Conservation (phyloP, 352 stramenopile genomes). For the Pythium plurisporium region DNA sequence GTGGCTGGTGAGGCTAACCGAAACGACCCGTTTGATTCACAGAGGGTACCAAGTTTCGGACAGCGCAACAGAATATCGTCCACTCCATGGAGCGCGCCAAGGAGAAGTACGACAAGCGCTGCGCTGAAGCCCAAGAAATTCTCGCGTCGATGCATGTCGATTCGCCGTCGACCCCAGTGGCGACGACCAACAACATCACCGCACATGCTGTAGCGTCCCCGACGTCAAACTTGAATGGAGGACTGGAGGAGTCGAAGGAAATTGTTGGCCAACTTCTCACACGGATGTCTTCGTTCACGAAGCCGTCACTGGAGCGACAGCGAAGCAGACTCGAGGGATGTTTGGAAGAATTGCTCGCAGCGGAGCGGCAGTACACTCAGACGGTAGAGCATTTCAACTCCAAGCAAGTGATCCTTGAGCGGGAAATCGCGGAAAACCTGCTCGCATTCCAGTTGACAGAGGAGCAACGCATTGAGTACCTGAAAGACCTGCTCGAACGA, state of each 20-base stretch:
- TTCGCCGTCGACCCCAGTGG: neutral
- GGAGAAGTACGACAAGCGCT: constrained; percentile 77
- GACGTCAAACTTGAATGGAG: constrained; percentile 10
- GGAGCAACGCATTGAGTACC: constrained; percentile 76
- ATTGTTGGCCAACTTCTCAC: constrained; percentile 70
- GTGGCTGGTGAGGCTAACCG: neutral
- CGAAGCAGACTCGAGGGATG: constrained; percentile 50
- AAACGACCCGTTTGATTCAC: neutral
- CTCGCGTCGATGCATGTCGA: constrained; percentile 20
- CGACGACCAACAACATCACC: neutral
- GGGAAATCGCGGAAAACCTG: constrained; percentile 73
- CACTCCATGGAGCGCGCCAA: constrained; percentile 62
- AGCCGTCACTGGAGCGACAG: constrained; percentile 60
- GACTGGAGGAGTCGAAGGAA: constrained; percentile 54
- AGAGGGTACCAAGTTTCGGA: constrained; percentile 75
- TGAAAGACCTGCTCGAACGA: constrained; percentile 70
- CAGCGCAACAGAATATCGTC: constrained; percentile 53
- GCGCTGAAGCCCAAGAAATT: constrained; percentile 58
- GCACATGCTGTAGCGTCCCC: neutral
- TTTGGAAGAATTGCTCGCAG: constrained; percentile 62
- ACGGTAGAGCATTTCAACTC: constrained; percentile 65
- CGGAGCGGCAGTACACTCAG: constrained; percentile 67
- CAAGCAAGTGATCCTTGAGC: constrained; percentile 58
- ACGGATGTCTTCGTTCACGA: constrained; percentile 72
- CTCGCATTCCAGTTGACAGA: constrained; percentile 79